These are phyloP conservation scores for Fusarium sp. DNA, from an alignment of 2,329 filamentous ascomycete genomes.

Conservation along the genomic window DNA sequence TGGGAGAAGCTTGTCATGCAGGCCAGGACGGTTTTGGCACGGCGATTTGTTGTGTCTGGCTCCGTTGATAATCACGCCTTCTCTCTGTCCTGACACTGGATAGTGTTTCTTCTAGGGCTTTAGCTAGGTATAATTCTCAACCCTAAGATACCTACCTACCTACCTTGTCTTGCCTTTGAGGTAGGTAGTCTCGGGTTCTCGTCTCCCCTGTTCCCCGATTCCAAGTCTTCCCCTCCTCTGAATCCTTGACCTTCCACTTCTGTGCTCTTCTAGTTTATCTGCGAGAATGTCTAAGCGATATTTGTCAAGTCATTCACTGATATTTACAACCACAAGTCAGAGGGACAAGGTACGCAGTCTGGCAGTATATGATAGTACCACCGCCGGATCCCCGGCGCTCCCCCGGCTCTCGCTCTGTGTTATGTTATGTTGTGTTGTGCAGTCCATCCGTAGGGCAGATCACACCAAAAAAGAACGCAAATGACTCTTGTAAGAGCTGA, in stretches of 20 bases:
- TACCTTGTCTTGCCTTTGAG: too few relatives aligned
- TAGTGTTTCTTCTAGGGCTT: slow-evolving; percentile 5
- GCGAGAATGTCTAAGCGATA: background rate
- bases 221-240: slow-evolving; percentile 9
- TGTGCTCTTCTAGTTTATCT: slow-evolving; percentile 5
- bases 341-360: too few relatives aligned
- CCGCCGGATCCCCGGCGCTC: too few relatives aligned
- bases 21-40: background rate
- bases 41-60: background rate
- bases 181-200: slow-evolving; percentile 21
- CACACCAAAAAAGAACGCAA: slow-evolving; percentile 9
- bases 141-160: background rate
- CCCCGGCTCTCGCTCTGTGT: too few relatives aligned
- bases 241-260: slow-evolving; percentile 33
- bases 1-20: background rate
- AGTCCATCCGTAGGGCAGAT: background rate
- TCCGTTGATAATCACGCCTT: slow-evolving; percentile 4
- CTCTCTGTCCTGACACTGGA: background rate
- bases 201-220: slow-evolving; percentile 35
- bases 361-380: too few relatives aligned
- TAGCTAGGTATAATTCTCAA: background rate
- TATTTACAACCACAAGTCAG: too few relatives aligned
- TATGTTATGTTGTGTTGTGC: too few relatives aligned
- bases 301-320: too few relatives aligned
- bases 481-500: background rate